Evolutionary conservation across 768 basidiomycete genomes (phyloP).

Genomic region (Suillus spraguei): DNA sequence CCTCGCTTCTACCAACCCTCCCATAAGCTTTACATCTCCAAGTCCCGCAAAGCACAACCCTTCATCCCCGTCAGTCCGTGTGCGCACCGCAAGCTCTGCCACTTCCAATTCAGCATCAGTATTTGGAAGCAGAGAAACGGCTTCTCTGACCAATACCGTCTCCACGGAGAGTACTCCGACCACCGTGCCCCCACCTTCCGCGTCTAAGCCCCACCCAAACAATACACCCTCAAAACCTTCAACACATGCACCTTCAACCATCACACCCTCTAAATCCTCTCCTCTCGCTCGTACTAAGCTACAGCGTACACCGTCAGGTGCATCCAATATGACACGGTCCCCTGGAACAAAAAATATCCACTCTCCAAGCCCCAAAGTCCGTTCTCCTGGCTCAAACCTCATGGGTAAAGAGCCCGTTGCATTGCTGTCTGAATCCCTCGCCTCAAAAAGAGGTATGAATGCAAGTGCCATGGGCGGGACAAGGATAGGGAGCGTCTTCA

Average conservation of each 20-base stretch:
- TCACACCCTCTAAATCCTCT: slow-evolving; percentile 25
- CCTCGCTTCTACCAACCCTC: slow-evolving; percentile 30
- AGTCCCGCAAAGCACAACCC: slow-evolving; percentile 35
- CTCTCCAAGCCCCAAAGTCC: slow-evolving; percentile 6
- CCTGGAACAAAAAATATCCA: slow-evolving; percentile 10
- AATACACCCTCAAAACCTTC: slow-evolving; percentile 30
- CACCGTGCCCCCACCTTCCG: slow-evolving; percentile 25
- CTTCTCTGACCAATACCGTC: neutral
- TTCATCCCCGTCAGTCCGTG: neutral
- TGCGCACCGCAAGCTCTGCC: slow-evolving; percentile 2
- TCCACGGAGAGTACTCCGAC: slow-evolving; percentile 8
- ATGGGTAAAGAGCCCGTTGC: slow-evolving; percentile 15
- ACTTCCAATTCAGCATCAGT: slow-evolving; percentile 6
- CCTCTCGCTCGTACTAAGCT: slow-evolving; percentile 14
- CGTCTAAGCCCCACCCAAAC: slow-evolving; percentile 41
- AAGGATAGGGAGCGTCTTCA: neutral
- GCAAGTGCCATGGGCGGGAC: neutral
- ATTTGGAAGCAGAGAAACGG: neutral
- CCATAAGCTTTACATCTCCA: slow-evolving; percentile 43
- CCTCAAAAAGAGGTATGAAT: neutral
- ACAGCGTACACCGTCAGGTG: slow-evolving; percentile 25
- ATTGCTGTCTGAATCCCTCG: slow-evolving; percentile 22
- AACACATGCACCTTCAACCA: slow-evolving; percentile 22
- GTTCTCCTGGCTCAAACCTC: neutral
- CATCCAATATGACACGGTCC: slow-evolving; percentile 15